Base-by-base conservation (phyloP, 495 filamentous ascomycete species). In the Talaromyces adpressus region DNA sequence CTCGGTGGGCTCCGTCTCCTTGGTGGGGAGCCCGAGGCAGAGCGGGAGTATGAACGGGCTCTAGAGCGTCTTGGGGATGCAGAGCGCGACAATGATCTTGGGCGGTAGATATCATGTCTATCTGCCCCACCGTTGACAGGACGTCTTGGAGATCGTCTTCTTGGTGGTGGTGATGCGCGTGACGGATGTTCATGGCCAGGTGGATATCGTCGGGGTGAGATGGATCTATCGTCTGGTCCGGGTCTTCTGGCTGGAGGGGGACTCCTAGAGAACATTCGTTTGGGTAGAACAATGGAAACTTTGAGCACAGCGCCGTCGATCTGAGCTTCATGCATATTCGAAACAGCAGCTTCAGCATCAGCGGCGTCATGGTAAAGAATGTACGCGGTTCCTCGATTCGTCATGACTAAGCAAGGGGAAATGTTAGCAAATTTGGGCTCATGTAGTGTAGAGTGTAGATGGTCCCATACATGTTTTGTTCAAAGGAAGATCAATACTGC, bases 291-390 rank as follows among this genome's bases (percentile, higher is more conserved):
- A 66, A 98, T 96, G 60, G 93, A 97, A 27, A 99, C 94, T 67
- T 88, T 89, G 72, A 99, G 87, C 20, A 87, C 75, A 16, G 89
- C 83, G 45, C 94, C 95, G 77, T 99, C 94, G 51, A 99, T 78
- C 66, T 97, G 91, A 14, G 91, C 91, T 80, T 99, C 94, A 72
- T 99, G 95, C 95, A 99, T 98, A 70, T 96, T 89, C 53, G 92
- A 86, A 67, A 99, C 95, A 25, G 94, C 94, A 18, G 86, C 80
- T 69, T 96, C 91, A 39, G 94, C 95, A 66, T 92, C 89, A 52
- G 85, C 80, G 41, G 91, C 84, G 58, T 87, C 80, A 52, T 85
- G 75, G 74, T 91, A 99, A 30, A 96, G 77, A 59, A 98, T 92
- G 73, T 97, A 99, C 49, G 94, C 95, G 9, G 93, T 94, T 59